phyloP scores from a whole-genome alignment of 2,329 filamentous ascomycete genomes.

The Pyricularia pennisetigena region DNA sequence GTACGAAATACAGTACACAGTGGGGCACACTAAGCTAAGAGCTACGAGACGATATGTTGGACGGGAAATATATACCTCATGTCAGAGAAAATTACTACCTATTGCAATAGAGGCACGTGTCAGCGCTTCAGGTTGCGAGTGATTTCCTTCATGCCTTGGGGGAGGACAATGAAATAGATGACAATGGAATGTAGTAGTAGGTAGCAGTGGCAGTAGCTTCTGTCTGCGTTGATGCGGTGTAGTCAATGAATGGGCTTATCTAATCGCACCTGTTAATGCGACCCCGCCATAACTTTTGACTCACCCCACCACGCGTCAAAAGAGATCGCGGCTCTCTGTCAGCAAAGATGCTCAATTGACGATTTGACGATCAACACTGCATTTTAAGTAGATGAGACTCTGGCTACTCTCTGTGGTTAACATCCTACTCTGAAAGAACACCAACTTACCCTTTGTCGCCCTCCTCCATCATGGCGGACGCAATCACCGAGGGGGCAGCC shows the following conservation, averaged over 20 bases:
- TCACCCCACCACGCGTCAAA: background rate
- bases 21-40: no score
- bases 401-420: background rate
- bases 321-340: background rate
- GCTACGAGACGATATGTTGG: no score
- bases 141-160: no score
- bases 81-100: no score
- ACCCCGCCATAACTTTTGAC: conserved; percentile 1
- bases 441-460: background rate
- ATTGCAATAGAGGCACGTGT: no score
- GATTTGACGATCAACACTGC: background rate
- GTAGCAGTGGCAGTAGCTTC: no score
- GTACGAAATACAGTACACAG: no score
- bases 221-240: no score
- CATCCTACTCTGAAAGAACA: background rate
- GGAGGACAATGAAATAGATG: no score
- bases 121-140: no score
- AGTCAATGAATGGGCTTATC: background rate
- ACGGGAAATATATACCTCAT: no score
- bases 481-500: conserved; percentile 34
- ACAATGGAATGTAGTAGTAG: no score
- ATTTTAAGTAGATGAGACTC: background rate
- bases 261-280: background rate
- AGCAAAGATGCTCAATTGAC: background rate
- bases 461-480: conserved; percentile 31